Evolutionary conservation across 306 rosid genomes (phyloP).

Genomic region (Vicia faba): DNA sequence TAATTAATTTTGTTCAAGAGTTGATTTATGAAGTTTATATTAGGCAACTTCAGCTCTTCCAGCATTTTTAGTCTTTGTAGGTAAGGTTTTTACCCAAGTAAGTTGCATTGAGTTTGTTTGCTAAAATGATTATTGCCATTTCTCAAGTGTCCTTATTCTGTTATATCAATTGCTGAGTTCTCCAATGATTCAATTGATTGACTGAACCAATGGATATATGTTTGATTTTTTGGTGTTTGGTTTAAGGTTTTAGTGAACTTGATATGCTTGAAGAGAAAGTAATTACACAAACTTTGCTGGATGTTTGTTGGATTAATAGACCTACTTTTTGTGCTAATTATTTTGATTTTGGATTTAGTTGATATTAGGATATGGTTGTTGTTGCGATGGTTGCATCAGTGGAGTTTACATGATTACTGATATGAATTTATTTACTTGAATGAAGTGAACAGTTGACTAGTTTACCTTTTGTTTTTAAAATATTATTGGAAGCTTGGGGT

Average conservation of each 20-base stretch:
- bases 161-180: not conserved
- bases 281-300: not conserved
- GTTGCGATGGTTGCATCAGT: slow-evolving; percentile 7
- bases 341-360: slow-evolving; percentile 1
- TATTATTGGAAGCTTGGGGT: not conserved
- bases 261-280: not conserved
- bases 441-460: not conserved
- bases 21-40: not conserved
- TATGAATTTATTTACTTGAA: slow-evolving; percentile 4
- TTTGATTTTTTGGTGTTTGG: slow-evolving; percentile 1
- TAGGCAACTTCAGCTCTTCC: not conserved
- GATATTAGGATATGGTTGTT: not conserved
- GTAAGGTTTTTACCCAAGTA: not conserved
- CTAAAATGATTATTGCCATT: not conserved
- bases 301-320: not conserved
- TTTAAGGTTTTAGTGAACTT: not conserved
- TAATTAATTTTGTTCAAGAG: not conserved
- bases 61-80: not conserved
- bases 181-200: slow-evolving; percentile 10
- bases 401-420: slow-evolving; percentile 4
- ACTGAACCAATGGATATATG: slow-evolving; percentile 3
- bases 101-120: slow-evolving; percentile 5
- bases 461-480: slow-evolving; percentile 11
- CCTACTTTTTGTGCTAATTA: not conserved
- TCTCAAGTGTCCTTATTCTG: slow-evolving; percentile 15